A percentile compares a stretch with the other conserved stretches of the same genome.
phyloP scores from a whole-genome alignment of 257 asterid genomes.

The Sherardia arvensis region DNA sequence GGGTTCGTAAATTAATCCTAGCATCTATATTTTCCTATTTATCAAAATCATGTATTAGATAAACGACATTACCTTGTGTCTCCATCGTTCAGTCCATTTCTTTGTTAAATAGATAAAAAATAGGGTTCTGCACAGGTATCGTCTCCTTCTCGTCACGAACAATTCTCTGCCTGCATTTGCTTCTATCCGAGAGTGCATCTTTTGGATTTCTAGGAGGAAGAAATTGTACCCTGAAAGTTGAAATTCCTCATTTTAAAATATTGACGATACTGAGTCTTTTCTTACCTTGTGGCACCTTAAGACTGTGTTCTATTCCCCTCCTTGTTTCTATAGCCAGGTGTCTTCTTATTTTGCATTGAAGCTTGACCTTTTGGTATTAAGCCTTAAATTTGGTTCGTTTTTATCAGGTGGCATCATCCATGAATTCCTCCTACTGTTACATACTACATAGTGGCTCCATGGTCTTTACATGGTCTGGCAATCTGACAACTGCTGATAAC shows the following conservation, averaged over 20 bases:
- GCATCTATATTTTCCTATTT: not conserved
- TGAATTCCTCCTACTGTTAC: slow-evolving; percentile 89
- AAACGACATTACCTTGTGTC: not conserved
- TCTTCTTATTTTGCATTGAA: slow-evolving; percentile 2
- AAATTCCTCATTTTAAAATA: not conserved
- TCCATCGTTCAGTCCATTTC: not conserved
- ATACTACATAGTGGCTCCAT: slow-evolving; percentile 78
- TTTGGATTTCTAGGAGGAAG: not conserved
- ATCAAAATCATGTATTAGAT: not conserved
- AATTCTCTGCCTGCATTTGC: not conserved
- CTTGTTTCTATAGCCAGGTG: not conserved
- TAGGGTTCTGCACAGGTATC: not conserved
- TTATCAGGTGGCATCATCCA: slow-evolving; percentile 81
- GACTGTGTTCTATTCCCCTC: not conserved
- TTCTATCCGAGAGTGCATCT: not conserved
- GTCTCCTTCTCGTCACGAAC: not conserved
- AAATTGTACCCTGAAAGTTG: not conserved
- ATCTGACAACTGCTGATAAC: slow-evolving; percentile 73
- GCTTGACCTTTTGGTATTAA: slow-evolving; percentile 9
- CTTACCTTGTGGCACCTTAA: not conserved
- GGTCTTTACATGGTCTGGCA: slow-evolving; percentile 85
- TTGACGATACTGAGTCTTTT: not conserved
- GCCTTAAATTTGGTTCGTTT: slow-evolving; percentile 12
- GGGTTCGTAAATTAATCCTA: not conserved
- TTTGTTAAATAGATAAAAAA: not conserved